Percentiles rank a stretch among this genome's conserved stretches.
Conservation (phyloP, 108 stramenopile species). For the Pseudonitzschia pungens region DNA sequence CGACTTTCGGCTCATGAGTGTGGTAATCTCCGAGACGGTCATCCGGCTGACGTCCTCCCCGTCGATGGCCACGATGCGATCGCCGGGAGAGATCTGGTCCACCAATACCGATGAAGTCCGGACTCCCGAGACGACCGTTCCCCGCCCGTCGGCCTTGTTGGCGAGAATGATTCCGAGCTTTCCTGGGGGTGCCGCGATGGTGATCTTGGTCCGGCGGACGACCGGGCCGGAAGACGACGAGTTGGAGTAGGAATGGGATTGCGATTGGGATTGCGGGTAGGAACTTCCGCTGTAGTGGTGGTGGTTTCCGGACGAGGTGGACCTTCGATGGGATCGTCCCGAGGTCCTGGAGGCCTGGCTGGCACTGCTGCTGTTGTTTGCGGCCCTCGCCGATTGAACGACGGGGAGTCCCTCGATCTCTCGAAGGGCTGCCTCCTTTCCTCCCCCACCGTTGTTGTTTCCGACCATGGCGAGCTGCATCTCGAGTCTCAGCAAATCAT, state of each 20-base stretch:
- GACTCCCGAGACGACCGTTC: slow-evolving; percentile 88
- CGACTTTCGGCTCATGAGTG: slow-evolving; percentile 85
- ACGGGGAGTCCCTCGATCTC: slow-evolving; percentile 17
- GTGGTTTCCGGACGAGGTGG: slow-evolving; percentile 20
- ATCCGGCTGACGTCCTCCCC: slow-evolving; percentile 90
- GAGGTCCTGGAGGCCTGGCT: slow-evolving; percentile 20
- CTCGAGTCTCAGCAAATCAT: slow-evolving; percentile 82
- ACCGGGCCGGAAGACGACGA: neutral
- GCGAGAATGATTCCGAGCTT: slow-evolving; percentile 90
- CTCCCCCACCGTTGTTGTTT: slow-evolving; percentile 26
- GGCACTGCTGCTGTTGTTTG: slow-evolving; percentile 14
- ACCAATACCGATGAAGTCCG: slow-evolving; percentile 77
- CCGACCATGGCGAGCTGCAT: slow-evolving; percentile 89
- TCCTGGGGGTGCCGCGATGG: slow-evolving; percentile 80
- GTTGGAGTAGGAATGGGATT: neutral
- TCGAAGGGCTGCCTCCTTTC: neutral
- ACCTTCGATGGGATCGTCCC: slow-evolving; percentile 28
- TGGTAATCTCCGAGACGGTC: slow-evolving; percentile 87
- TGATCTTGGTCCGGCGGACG: slow-evolving; percentile 57
- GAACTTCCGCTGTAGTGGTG: too few species aligned
- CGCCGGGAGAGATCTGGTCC: slow-evolving; percentile 76
- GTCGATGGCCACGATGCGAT: slow-evolving; percentile 87
- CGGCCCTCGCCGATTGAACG: slow-evolving; percentile 8
- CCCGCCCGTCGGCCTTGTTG: slow-evolving; percentile 83
- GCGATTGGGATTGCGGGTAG: too few species aligned